Percentiles rank a stretch among this genome's conserved stretches.
These are phyloP conservation scores for Vanrija sp. DNA, from an alignment of 1,284 basidiomycete species.

Conservation along the genomic window DNA sequence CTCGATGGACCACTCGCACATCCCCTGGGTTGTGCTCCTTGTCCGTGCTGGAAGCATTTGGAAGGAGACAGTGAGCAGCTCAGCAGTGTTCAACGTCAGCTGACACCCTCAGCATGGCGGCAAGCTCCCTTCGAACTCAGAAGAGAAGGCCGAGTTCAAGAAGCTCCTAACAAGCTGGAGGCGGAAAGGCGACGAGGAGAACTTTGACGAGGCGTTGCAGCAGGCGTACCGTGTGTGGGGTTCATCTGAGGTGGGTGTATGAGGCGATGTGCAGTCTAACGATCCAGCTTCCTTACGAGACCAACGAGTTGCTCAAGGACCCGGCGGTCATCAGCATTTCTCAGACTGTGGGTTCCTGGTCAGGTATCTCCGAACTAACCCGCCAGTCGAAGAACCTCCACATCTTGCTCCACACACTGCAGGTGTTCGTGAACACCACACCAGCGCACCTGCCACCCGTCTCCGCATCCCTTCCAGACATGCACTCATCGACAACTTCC, in stretches of 20 bases:
- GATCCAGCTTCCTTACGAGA: conserved; percentile 61
- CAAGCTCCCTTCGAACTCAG: conserved; percentile 49
- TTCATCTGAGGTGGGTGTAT: conserved; percentile 55
- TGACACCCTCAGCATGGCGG: conserved; percentile 28
- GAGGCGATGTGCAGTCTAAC: not conserved
- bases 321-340: conserved; percentile 52
- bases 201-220: conserved; percentile 86
- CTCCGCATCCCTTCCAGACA: conserved; percentile 77
- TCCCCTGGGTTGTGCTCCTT: conserved; percentile 82
- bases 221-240: conserved; percentile 74
- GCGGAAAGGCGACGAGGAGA: conserved; percentile 81
- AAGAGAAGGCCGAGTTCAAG: conserved; percentile 78
- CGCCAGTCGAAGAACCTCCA: conserved; percentile 66
- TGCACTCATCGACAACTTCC: conserved; percentile 82
- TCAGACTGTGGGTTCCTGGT: conserved; percentile 33
- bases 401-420: conserved; percentile 76
- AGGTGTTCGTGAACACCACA: conserved; percentile 53
- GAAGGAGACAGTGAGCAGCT: conserved; percentile 54
- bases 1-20: conserved; percentile 76
- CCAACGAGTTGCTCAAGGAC: conserved; percentile 64
- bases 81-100: not conserved
- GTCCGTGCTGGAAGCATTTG: conserved; percentile 77
- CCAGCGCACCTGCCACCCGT: conserved; percentile 56
- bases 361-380: not conserved
- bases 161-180: conserved; percentile 39